A percentile compares a stretch with the other conserved stretches of the same genome.
Evolutionary conservation across 345 rosid species (phyloP).

Genomic region (Dipteronia sinensis): DNA sequence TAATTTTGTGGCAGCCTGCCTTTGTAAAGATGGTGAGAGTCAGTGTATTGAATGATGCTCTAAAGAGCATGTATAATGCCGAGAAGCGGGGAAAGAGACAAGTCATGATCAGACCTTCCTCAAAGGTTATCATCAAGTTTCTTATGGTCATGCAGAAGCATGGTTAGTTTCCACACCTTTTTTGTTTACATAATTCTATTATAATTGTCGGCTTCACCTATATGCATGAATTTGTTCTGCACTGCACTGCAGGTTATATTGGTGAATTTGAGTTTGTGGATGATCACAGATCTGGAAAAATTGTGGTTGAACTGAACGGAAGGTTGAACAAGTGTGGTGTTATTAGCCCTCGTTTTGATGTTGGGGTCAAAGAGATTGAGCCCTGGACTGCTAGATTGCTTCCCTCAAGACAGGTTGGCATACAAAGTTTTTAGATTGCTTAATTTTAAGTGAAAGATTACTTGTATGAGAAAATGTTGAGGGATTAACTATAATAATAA

Average conservation of each 20-base stretch:
- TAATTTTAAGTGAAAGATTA: no score
- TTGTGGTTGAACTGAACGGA: slow-evolving; percentile 16
- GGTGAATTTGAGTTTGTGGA: slow-evolving; percentile 25
- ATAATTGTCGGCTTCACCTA: neutral
- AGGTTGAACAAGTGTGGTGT: slow-evolving; percentile 25
- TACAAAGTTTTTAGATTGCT: neutral
- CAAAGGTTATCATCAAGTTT: slow-evolving; percentile 16
- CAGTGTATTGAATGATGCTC: slow-evolving; percentile 23
- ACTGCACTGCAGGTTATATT: slow-evolving; percentile 11
- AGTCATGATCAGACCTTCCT: slow-evolving; percentile 27
- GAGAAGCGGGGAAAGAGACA: slow-evolving; percentile 23
- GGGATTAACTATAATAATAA: neutral
- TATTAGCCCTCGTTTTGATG: slow-evolving; percentile 16
- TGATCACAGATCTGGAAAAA: slow-evolving; percentile 24
- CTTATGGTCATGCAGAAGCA: slow-evolving; percentile 23
- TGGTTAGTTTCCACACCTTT: neutral
- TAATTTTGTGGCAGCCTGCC: neutral
- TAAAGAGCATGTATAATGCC: slow-evolving; percentile 22
- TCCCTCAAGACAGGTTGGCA: slow-evolving; percentile 21
- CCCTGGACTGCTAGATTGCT: slow-evolving; percentile 19
- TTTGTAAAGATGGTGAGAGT: slow-evolving; percentile 20
- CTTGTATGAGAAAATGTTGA: neutral
- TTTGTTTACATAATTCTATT: neutral
- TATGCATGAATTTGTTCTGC: neutral
- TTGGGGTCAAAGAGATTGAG: slow-evolving; percentile 16